A percentile compares a stretch with the other conserved stretches of the same genome.
These are phyloP conservation scores for Eucalyptus sp. DNA, from an alignment of 345 rosid species.

Conservation along the genomic window DNA sequence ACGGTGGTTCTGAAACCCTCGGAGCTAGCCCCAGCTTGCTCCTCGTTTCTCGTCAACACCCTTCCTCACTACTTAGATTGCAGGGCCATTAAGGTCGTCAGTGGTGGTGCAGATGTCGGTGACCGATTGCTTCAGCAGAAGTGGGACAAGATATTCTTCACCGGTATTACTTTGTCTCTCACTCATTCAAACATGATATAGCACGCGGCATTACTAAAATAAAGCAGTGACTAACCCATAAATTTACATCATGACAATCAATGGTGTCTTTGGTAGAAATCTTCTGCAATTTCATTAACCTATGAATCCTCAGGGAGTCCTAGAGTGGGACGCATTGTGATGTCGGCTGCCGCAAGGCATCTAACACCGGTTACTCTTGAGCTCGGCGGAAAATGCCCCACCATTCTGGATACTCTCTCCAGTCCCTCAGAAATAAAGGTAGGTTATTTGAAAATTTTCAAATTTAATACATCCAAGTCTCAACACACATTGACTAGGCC, in stretches of 20 bases:
- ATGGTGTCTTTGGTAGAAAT: neutral
- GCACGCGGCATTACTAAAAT: neutral
- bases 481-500: neutral
- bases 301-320: conserved; percentile 47
- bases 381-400: conserved; percentile 87
- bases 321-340: conserved; percentile 44
- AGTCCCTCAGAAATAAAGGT: conserved; percentile 44
- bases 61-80: conserved; percentile 58
- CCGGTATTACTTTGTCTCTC: conserved; percentile 30
- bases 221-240: neutral
- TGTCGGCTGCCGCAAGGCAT: conserved; percentile 78
- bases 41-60: conserved; percentile 38
- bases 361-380: conserved; percentile 84
- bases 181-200: neutral
- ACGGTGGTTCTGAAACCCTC: conserved; percentile 66
- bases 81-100: conserved; percentile 57
- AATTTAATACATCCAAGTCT: neutral
- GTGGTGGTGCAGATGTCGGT: conserved; percentile 49
- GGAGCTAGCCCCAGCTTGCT: conserved; percentile 51
- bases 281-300: neutral
- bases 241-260: neutral
- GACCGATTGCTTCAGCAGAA: conserved; percentile 46
- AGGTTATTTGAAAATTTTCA: neutral
- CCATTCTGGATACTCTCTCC: conserved; percentile 40
- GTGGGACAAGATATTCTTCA: conserved; percentile 94